Percentiles rank a stretch among this genome's conserved stretches.
phyloP scores from a whole-genome alignment of 129 eudicot species.

The Deinandra increscens region DNA sequence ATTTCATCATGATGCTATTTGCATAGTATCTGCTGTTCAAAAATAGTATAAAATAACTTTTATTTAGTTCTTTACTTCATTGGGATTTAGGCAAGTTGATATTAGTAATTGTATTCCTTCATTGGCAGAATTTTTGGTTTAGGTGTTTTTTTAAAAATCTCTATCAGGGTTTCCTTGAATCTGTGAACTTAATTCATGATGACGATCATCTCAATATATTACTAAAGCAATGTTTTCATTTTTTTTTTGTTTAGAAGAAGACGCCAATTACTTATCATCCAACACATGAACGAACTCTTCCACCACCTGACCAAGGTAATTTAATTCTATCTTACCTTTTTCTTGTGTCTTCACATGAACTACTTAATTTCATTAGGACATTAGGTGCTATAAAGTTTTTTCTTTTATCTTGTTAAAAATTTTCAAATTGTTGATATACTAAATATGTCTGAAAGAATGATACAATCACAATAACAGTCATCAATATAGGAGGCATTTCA shows the following conservation, averaged over 20 bases:
- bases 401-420: neutral
- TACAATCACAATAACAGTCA: neutral
- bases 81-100: neutral
- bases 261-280: conserved; percentile 79
- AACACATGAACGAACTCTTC: conserved; percentile 81
- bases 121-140: neutral
- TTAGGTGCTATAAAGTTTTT: conserved; percentile 5
- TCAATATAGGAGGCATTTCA: conserved; percentile 1
- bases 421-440: neutral
- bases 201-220: neutral
- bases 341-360: conserved; percentile 1
- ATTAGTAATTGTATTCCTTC: neutral
- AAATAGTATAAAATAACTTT: neutral
- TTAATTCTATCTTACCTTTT: neutral
- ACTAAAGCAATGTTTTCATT: neutral
- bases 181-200: neutral
- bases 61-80: neutral
- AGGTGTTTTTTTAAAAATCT: neutral
- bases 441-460: neutral
- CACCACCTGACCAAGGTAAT: conserved; percentile 93
- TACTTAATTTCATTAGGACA: neutral
- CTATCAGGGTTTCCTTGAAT: neutral
- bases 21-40: neutral
- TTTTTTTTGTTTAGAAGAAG: conserved; percentile 48
- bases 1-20: conserved; percentile 11